Evolutionary conservation across 2,329 filamentous ascomycete species (phyloP).

Genomic region (Colletotrichum liriopes): DNA sequence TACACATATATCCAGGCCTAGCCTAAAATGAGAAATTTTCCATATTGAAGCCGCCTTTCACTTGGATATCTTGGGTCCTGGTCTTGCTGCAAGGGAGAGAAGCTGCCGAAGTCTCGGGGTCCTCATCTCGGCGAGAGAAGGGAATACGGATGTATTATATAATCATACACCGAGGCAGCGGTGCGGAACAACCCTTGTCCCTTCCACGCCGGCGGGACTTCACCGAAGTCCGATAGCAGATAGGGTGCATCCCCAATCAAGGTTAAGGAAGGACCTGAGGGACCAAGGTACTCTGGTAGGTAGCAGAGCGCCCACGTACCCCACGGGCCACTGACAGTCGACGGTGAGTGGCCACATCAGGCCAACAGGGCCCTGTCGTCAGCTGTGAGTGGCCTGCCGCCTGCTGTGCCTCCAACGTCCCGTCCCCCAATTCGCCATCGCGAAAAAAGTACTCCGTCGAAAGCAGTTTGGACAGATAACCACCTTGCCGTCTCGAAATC

Average conservation of each 20-base stretch:
- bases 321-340: conserved; percentile 19
- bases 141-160: neutral
- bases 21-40: no score
- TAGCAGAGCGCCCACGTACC: conserved; percentile 2
- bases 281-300: neutral
- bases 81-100: neutral
- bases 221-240: neutral
- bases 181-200: neutral
- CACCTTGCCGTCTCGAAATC: conserved; percentile 19
- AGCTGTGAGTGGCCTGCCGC: conserved; percentile 20
- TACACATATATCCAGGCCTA: neutral
- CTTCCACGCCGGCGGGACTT: neutral
- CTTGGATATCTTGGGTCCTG: neutral
- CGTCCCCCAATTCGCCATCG: conserved; percentile 37
- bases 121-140: neutral
- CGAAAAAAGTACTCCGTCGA: conserved; percentile 14
- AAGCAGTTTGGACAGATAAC: conserved; percentile 37
- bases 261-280: conserved; percentile 4
- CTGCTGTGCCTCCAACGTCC: neutral
- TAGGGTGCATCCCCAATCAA: neutral
- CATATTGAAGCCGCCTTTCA: no score
- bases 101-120: neutral
- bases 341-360: conserved; percentile 17
- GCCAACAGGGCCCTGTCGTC: conserved; percentile 12
- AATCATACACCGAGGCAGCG: neutral